Evolutionary conservation across 192 early-diverging fungal species (phyloP).

Genomic region (Coemansia sp.): DNA sequence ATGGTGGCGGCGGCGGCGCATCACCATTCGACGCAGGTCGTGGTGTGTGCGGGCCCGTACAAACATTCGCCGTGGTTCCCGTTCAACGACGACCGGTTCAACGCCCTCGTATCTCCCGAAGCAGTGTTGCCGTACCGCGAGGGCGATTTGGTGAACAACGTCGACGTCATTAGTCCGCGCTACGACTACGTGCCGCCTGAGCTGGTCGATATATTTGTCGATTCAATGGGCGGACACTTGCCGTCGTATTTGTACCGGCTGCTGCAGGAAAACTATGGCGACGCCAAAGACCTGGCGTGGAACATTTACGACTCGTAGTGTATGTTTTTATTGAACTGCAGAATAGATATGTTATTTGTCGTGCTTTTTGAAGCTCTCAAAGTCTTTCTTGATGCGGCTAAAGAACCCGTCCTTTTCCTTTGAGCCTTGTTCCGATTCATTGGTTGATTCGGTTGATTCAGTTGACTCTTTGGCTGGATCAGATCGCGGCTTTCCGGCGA

Average conservation of each 20-base stretch:
- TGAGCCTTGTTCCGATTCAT: not conserved
- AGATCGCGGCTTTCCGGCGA: constrained; percentile 9
- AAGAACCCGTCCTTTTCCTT: constrained; percentile 54
- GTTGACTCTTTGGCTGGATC: not conserved
- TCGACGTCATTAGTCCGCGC: constrained; percentile 80
- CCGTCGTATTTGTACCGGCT: constrained; percentile 82
- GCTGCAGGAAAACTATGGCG: constrained; percentile 60
- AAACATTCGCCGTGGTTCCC: constrained; percentile 86
- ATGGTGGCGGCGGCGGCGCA: constrained; percentile 87
- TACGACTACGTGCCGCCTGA: constrained; percentile 94
- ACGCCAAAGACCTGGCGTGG: constrained; percentile 45
- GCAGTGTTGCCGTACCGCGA: constrained; percentile 77
- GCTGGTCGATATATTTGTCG: constrained; percentile 86
- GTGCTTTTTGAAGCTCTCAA: constrained; percentile 58
- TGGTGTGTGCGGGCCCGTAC: constrained; percentile 88
- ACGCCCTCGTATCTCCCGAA: constrained; percentile 75
- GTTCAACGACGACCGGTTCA: constrained; percentile 84
- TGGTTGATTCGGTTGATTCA: not conserved
- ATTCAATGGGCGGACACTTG: constrained; percentile 77
- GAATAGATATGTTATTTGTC: constrained; percentile 12
- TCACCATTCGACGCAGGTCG: constrained; percentile 88
- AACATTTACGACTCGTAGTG: constrained; percentile 24
- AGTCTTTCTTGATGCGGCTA: constrained; percentile 55
- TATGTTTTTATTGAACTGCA: no score
- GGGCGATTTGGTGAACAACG: constrained; percentile 74